A percentile compares a stretch with the other conserved stretches of the same genome.
These are phyloP conservation scores for Paecilomyces variotii DNA, from an alignment of 2,329 filamentous ascomycete species.

Conservation along the genomic window DNA sequence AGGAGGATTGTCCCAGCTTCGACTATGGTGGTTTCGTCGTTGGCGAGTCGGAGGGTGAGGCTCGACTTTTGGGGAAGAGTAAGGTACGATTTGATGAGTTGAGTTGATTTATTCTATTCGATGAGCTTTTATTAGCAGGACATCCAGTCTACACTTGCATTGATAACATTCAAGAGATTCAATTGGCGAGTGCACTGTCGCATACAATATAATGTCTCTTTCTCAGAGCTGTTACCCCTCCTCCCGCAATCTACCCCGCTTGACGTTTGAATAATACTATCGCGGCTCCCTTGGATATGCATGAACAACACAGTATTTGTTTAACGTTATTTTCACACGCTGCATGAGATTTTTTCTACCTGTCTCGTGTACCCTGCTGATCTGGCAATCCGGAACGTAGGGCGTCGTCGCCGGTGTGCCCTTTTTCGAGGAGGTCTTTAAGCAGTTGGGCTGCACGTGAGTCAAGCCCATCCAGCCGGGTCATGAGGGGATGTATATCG, in stretches of 20 bases:
- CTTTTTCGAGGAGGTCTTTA: constrained; percentile 91
- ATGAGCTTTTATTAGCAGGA: too few relatives aligned
- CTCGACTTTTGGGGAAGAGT: constrained; percentile 50
- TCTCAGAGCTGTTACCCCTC: not conserved
- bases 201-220: not conserved
- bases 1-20: constrained; percentile 92
- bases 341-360: not conserved
- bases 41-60: constrained; percentile 46
- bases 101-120: too few relatives aligned
- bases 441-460: constrained; percentile 73
- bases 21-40: constrained; percentile 98
- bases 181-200: not conserved
- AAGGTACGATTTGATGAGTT: constrained; percentile 29
- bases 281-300: not conserved
- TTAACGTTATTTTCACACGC: not conserved
- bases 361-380: constrained; percentile 1
- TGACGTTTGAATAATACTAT: not conserved
- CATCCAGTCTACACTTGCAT: not conserved
- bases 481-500: not conserved
- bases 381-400: constrained; percentile 18
- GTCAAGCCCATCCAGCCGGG: constrained; percentile 17
- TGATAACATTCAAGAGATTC: not conserved
- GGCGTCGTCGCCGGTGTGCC: constrained; percentile 86
- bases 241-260: not conserved
- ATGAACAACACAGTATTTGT: not conserved